phyloP scores from a whole-genome alignment of 331 rosid genomes.

The Dryas integrifolia region DNA sequence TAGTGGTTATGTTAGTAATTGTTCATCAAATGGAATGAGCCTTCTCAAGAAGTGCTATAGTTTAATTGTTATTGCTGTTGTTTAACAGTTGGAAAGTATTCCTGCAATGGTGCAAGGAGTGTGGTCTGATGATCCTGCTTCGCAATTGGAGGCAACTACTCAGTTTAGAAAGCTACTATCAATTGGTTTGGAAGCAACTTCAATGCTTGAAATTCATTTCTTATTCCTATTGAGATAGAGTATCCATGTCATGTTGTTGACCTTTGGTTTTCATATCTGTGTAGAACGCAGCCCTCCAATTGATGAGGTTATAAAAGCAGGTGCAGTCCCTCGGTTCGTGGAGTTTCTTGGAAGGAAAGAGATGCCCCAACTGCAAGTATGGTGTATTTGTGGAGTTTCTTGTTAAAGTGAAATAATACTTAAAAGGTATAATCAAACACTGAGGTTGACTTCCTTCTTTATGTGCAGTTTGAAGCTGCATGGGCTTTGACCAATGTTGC shows the following conservation, averaged over 20 bases:
- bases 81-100: constrained; percentile 52
- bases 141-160: constrained; percentile 52
- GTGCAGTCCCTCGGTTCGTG: constrained; percentile 61
- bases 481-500: constrained; percentile 72
- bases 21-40: too few species aligned
- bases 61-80: neutral
- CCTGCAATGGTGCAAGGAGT: constrained; percentile 51
- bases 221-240: neutral
- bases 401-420: constrained; percentile 4
- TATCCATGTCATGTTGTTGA: constrained; percentile 1
- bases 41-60: too few species aligned
- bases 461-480: constrained; percentile 65
- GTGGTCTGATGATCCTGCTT: constrained; percentile 43
- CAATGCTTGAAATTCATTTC: neutral
- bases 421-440: neutral
- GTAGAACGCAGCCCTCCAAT: constrained; percentile 66
- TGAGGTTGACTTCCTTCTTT: constrained; percentile 7
- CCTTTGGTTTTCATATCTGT: constrained; percentile 3
- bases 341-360: constrained; percentile 61
- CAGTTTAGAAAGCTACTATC: constrained; percentile 56
- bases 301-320: constrained; percentile 64
- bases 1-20: too few species aligned
- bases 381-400: neutral
- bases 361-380: constrained; percentile 59
- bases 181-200: constrained; percentile 40